phyloP scores from a whole-genome alignment of 306 rosid species.

The Gillenia trifoliata region DNA sequence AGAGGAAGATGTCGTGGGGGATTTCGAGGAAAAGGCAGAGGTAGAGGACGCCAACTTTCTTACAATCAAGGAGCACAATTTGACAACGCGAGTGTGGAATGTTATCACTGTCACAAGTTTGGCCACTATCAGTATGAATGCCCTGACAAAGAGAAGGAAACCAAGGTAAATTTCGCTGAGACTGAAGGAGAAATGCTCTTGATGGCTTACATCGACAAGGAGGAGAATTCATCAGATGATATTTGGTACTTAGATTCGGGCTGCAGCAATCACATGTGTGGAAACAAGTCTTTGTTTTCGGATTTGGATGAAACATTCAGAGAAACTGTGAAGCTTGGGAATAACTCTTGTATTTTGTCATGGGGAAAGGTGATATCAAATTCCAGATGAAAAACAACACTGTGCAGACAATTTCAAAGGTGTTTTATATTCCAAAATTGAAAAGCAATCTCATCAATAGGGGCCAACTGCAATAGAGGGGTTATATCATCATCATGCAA shows the following conservation, averaged over 20 bases:
- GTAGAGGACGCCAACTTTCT: neutral
- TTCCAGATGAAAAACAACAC: neutral
- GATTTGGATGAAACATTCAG: neutral
- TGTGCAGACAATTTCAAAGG: neutral
- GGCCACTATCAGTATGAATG: too few relatives aligned
- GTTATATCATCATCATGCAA: neutral
- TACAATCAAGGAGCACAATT: too few relatives aligned
- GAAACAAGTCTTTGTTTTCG: neutral
- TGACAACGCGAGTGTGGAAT: neutral
- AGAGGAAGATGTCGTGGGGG: neutral
- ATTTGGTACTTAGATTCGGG: constrained; percentile 1
- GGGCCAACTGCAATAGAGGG: neutral
- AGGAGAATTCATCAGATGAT: neutral
- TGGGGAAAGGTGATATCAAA: neutral
- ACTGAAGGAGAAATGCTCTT: neutral
- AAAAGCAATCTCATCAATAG: neutral
- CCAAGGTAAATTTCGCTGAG: neutral
- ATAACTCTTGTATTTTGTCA: neutral
- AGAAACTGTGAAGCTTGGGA: neutral
- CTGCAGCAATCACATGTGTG: constrained; percentile 9
- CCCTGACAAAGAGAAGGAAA: neutral
- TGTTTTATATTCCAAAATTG: neutral
- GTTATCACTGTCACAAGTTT: neutral
- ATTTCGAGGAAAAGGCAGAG: neutral
- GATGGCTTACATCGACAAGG: neutral